Conservation (phyloP, 2,329 filamentous ascomycete genomes). For the Monosporascus sp. region DNA sequence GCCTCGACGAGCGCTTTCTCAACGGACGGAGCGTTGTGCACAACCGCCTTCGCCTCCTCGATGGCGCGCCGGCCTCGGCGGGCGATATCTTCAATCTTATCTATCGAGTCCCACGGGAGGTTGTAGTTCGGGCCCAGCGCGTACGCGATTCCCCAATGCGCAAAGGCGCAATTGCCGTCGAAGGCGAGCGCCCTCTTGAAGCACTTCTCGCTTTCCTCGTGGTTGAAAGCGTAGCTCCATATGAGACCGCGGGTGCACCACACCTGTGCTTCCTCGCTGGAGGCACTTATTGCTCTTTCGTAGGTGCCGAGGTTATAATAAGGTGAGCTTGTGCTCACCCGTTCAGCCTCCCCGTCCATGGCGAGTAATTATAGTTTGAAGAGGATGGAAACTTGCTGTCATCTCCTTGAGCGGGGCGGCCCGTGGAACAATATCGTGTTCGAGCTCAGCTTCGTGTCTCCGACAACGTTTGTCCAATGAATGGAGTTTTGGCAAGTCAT, state of each 20-base stretch:
- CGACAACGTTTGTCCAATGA: too few species aligned
- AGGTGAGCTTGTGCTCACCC: not conserved
- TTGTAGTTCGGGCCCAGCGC: conserved; percentile 70
- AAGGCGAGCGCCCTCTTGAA: conserved; percentile 53
- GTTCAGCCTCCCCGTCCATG: not conserved
- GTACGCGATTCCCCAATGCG: conserved; percentile 67
- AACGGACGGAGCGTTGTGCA: conserved; percentile 34
- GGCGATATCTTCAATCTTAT: conserved; percentile 50
- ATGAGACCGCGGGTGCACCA: conserved; percentile 72
- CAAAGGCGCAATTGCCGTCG: conserved; percentile 55
- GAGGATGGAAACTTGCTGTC: not conserved
- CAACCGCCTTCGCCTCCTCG: conserved; percentile 34
- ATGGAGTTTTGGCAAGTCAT: too few species aligned
- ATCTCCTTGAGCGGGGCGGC: too few species aligned
- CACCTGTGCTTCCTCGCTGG: conserved; percentile 43
- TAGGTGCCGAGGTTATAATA: conserved; percentile 62
- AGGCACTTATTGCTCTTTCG: conserved; percentile 49
- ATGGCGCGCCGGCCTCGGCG: conserved; percentile 41
- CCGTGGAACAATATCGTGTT: too few species aligned
- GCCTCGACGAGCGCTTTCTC: conserved; percentile 62
- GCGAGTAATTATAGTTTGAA: not conserved
- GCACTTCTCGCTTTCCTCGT: conserved; percentile 62
- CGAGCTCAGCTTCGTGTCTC: too few species aligned
- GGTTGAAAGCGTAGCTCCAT: conserved; percentile 73
- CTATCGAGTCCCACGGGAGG: conserved; percentile 71